phyloP scores from a whole-genome alignment of 345 rosid species.

The Raphanus raphanistrum region DNA sequence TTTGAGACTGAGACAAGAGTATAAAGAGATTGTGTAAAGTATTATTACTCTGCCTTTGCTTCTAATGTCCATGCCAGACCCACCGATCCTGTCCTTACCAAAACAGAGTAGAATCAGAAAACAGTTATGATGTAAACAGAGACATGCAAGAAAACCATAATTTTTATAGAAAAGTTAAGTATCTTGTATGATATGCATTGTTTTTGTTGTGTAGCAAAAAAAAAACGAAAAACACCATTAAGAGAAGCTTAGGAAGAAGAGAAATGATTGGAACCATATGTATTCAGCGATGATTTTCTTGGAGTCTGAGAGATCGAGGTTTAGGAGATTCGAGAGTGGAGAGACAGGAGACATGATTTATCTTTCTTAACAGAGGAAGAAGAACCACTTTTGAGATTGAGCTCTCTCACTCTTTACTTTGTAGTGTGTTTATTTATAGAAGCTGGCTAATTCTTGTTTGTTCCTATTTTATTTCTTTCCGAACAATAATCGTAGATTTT shows the following conservation, averaged over 20 bases:
- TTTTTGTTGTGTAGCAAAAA: not conserved
- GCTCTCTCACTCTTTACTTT: too few species aligned
- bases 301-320: slow-evolving; percentile 60
- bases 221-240: too few species aligned
- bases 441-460: too few species aligned
- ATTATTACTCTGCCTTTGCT: slow-evolving; percentile 65
- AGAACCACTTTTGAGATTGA: too few species aligned
- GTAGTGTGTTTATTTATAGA: too few species aligned
- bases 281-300: slow-evolving; percentile 86
- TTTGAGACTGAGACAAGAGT: too few species aligned
- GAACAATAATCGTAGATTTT: too few species aligned
- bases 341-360: too few species aligned
- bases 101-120: not conserved
- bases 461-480: too few species aligned
- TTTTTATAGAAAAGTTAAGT: too few species aligned
- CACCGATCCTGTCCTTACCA: slow-evolving; percentile 32
- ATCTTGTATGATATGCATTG: not conserved
- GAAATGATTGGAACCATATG: slow-evolving; percentile 60
- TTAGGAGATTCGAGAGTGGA: slow-evolving; percentile 47
- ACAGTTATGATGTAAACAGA: not conserved
- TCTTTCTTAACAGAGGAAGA: too few species aligned
- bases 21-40: not conserved
- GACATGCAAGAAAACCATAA: not conserved
- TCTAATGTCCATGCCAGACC: not conserved
- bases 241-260: not conserved